phyloP scores from a whole-genome alignment of 164 flowering plant species.

The Nymphaea thermarum region DNA sequence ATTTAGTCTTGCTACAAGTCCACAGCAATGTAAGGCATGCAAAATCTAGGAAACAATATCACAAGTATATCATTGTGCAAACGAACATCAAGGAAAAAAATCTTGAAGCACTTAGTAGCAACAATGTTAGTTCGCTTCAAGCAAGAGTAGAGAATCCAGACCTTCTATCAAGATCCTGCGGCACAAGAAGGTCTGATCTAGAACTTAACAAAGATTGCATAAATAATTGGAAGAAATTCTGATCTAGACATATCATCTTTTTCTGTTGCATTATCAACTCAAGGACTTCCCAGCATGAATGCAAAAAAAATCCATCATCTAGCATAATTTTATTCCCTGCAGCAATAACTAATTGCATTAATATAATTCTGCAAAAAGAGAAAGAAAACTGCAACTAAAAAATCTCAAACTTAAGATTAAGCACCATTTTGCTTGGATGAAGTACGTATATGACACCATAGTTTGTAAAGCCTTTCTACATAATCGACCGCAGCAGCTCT shows the following conservation, averaged over 20 bases:
- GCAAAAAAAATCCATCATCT: constrained; percentile 14
- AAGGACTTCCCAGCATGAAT: constrained; percentile 45
- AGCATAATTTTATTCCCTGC: constrained; percentile 29
- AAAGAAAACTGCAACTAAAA: background rate
- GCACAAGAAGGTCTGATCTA: constrained; percentile 30
- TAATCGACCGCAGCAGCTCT: constrained; percentile 60
- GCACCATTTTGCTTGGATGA: constrained; percentile 46
- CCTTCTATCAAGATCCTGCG: constrained; percentile 46
- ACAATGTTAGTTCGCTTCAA: background rate
- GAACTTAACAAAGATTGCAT: constrained; percentile 49
- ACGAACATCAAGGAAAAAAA: background rate
- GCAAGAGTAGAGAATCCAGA: constrained; percentile 7
- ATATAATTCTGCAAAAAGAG: background rate
- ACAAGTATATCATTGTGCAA: background rate
- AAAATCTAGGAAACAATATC: background rate
- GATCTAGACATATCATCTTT: constrained; percentile 62
- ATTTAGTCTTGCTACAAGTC: too few species aligned
- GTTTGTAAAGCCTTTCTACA: constrained; percentile 36
- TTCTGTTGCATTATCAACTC: constrained; percentile 53
- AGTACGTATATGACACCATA: constrained; percentile 23
- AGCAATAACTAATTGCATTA: background rate
- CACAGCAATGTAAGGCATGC: background rate
- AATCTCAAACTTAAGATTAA: background rate
- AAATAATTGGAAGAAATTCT: constrained; percentile 38
- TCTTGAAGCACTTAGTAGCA: background rate